phyloP scores from a whole-genome alignment of 1,284 basidiomycete species.

The Ceratorhiza oryzae-sativae region DNA sequence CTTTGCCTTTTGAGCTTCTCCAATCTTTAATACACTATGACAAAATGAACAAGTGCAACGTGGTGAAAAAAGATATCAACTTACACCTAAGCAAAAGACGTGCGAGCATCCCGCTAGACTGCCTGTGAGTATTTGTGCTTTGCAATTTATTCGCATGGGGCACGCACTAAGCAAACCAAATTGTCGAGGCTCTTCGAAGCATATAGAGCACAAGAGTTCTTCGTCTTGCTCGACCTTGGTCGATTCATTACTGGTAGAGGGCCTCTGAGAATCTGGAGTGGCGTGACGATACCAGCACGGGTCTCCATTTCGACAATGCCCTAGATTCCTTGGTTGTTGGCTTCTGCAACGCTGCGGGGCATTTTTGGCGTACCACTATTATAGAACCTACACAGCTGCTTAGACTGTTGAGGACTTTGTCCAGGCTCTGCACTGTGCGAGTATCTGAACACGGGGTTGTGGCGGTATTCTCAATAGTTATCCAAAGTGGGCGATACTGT shows the following conservation, averaged over 20 bases:
- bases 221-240: constrained; percentile 35
- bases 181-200: constrained; percentile 42
- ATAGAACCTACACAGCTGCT: constrained; percentile 38
- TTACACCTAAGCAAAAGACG: constrained; percentile 42
- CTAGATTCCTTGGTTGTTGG: no score
- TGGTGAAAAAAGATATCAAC: background rate
- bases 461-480: no score
- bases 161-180: constrained; percentile 44
- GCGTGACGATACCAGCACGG: constrained; percentile 41
- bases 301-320: constrained; percentile 35
- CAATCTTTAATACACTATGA: constrained; percentile 42
- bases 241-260: background rate
- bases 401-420: constrained; percentile 34
- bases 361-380: constrained; percentile 5
- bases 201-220: constrained; percentile 42
- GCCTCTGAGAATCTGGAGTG: background rate
- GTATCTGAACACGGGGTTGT: constrained; percentile 32
- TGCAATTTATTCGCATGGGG: no score
- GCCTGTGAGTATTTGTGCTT: background rate
- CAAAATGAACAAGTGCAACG: background rate
- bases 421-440: constrained; percentile 20
- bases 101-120: constrained; percentile 43
- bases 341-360: no score
- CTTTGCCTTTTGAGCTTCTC: constrained; percentile 38
- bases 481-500: background rate